These are phyloP conservation scores for Taiwanofungus camphoratus DNA, from an alignment of 1,284 basidiomycete species.

Conservation along the genomic window DNA sequence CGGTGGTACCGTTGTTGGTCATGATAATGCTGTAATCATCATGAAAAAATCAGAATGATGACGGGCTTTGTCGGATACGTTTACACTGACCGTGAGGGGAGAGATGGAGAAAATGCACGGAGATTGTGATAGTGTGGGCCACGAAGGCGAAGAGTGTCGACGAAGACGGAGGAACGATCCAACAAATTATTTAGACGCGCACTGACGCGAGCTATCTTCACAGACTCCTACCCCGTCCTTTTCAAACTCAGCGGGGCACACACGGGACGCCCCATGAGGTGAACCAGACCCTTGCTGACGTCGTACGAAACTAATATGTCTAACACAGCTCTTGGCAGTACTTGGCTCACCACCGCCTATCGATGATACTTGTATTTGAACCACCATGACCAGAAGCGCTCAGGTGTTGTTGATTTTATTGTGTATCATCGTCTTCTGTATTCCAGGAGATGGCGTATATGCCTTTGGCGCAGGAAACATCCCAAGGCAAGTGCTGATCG, in stretches of 20 bases:
- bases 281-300: no score
- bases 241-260: no score
- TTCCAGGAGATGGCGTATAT: slow-evolving; percentile 52
- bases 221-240: slow-evolving; percentile 10
- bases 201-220: slow-evolving; percentile 13
- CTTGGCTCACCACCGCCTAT: background rate
- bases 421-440: slow-evolving; percentile 51
- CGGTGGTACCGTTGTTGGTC: slow-evolving; percentile 38
- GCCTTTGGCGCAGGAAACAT: slow-evolving; percentile 78
- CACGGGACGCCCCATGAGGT: no score
- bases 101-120: slow-evolving; percentile 8
- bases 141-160: slow-evolving; percentile 13
- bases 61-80: background rate
- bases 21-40: slow-evolving; percentile 24
- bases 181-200: slow-evolving; percentile 17
- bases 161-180: slow-evolving; percentile 6
- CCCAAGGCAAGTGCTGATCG: slow-evolving; percentile 44
- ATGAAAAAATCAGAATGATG: background rate
- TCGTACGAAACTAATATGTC: background rate
- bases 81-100: slow-evolving; percentile 12
- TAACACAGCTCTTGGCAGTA: background rate
- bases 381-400: slow-evolving; percentile 22
- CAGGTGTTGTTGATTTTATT: slow-evolving; percentile 41
- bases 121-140: slow-evolving; percentile 13
- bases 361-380: background rate